Evolutionary conservation across 768 basidiomycete species (phyloP).

Genomic region (Lentinus brumalis): DNA sequence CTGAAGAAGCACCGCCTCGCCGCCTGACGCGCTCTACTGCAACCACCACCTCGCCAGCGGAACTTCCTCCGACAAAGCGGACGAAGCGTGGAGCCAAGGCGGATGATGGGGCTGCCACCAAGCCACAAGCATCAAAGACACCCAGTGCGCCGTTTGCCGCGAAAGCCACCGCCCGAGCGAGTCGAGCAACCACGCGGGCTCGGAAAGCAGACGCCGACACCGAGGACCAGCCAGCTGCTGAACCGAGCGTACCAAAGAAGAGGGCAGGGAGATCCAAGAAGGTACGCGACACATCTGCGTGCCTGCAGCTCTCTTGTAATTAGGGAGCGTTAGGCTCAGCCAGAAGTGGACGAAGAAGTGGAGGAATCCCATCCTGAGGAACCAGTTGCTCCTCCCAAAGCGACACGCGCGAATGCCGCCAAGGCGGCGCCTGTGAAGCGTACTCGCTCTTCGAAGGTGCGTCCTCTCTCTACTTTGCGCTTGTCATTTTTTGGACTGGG

Average conservation of each 20-base stretch:
- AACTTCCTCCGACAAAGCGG: slow-evolving; percentile 3
- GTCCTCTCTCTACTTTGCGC: neutral
- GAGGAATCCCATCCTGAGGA: too few species aligned
- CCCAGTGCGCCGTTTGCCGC: neutral
- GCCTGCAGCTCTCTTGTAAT: neutral
- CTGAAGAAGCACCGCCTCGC: slow-evolving; percentile 22
- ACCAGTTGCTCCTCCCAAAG: too few species aligned
- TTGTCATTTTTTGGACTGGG: too few species aligned
- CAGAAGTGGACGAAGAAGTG: neutral
- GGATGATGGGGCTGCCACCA: neutral
- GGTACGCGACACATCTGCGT: neutral
- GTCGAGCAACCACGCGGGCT: slow-evolving; percentile 10
- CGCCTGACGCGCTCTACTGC: slow-evolving; percentile 22
- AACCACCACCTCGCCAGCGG: neutral
- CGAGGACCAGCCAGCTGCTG: neutral
- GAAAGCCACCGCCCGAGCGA: neutral
- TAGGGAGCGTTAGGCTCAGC: neutral
- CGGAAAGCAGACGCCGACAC: neutral
- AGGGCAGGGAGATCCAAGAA: neutral
- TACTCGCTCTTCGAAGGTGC: neutral
- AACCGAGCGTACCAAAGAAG: slow-evolving; percentile 6
- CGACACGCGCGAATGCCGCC: too few species aligned
- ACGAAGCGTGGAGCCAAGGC: slow-evolving; percentile 3
- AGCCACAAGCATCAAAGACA: slow-evolving; percentile 4
- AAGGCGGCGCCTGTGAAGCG: neutral